Base-by-base conservation (phyloP, 495 filamentous ascomycete species). In the Neurospora africana region DNA sequence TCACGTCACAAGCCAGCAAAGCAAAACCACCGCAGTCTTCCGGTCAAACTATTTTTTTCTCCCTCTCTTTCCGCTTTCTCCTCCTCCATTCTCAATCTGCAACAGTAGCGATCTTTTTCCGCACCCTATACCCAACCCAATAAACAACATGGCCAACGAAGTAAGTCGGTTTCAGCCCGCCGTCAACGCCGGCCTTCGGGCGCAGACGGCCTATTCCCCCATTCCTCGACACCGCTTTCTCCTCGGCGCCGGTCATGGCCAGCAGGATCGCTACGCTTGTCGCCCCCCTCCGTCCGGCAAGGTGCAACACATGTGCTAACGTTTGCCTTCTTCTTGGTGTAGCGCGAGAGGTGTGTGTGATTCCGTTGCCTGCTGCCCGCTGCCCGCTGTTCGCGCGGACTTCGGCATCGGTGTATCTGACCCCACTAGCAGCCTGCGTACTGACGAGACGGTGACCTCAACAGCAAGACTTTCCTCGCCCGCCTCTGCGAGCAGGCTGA, bases 401-500 rank as follows among this genome's bases (percentile, higher is more conserved):
- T 58, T 40, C 69, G 69, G 11, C 21, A 38, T 53, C 71, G 70
- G 37, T 70, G 68, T 21, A 47, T 38, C 72, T 61, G 47, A 44
- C 70, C 70, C 69, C 72, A 35, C 70, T 37, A 19, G 43, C 36
- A 39, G 53, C 36, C 36, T 41, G 37, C 67, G 35, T 58, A 73
- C 82, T 81, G 73, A 76, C 75, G 73, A 72, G 61, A 74, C 71
- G 72, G 75, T 72, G 69, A 72, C 74, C 72, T 71, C 74, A 82
- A 80, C 84, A 99, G 96, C 92, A 98, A 99, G 91, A 99, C 95
- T 78, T 99, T 99, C 89, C 93, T 99, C 82, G 95, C 95, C 81
- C 90, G 95, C 87, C 93, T 99, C 82, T 98, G 95, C 88, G 95
- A 99, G 92, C 95, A 99, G 91, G 95, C 95, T 81, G 95, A 99